Percentiles rank a stretch among this genome's conserved stretches.
Conservation (phyloP, 768 basidiomycete species). For the Nidularia sp. region DNA sequence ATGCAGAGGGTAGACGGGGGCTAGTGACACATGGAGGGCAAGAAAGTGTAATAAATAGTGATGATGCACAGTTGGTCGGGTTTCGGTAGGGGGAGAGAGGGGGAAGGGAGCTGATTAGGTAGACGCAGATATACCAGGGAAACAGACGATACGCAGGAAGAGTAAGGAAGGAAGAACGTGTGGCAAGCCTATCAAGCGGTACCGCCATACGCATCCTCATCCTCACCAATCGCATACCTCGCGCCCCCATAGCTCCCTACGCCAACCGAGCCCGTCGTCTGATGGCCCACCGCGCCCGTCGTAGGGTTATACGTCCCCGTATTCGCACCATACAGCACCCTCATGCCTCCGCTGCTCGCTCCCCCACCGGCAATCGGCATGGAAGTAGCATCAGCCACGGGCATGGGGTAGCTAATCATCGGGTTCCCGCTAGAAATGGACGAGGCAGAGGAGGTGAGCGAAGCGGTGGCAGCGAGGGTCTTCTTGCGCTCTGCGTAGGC, state of each 20-base stretch:
- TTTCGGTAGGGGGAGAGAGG: constrained; percentile 11
- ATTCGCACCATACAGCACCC: constrained; percentile 15
- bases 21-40: not conserved
- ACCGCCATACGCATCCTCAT: constrained; percentile 16
- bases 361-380: not conserved
- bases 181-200: not conserved
- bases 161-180: not conserved
- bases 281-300: constrained; percentile 6
- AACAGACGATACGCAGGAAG: not conserved
- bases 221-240: constrained; percentile 27
- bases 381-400: constrained; percentile 9
- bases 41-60: not conserved
- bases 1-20: not conserved
- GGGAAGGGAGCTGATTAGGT: constrained; percentile 6
- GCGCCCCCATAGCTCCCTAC: constrained; percentile 16
- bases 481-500: constrained; percentile 54
- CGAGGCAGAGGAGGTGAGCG: not conserved
- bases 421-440: not conserved
- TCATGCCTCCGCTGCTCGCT: not conserved
- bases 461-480: constrained; percentile 3
- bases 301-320: constrained; percentile 8
- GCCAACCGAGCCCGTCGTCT: constrained; percentile 5
- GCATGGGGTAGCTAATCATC: constrained; percentile 19
- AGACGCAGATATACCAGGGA: not conserved
- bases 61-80: not conserved